These are phyloP conservation scores for Trichoderma semiorbis DNA, from an alignment of 2,329 filamentous ascomycete genomes.

Conservation along the genomic window DNA sequence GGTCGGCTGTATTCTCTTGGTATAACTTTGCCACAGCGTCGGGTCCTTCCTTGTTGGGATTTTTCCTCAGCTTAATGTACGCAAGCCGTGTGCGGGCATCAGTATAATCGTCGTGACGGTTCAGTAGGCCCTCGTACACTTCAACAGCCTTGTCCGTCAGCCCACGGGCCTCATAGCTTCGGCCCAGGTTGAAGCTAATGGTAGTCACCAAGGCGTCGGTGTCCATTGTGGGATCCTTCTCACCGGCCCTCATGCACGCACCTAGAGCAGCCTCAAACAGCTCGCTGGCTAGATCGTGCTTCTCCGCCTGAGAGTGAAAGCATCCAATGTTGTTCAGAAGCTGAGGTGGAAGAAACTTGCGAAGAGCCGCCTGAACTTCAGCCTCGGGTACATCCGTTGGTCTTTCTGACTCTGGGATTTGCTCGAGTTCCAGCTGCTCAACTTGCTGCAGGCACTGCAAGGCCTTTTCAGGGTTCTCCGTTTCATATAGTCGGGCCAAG, in stretches of 20 bases:
- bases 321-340: conserved; percentile 96
- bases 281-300: conserved; percentile 73
- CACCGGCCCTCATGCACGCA: conserved; percentile 77
- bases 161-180: conserved; percentile 85
- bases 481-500: conserved; percentile 85
- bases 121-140: conserved; percentile 81
- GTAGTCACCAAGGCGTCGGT: conserved; percentile 91
- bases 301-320: conserved; percentile 87
- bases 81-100: conserved; percentile 86
- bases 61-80: conserved; percentile 80
- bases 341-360: conserved; percentile 80
- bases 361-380: conserved; percentile 58
- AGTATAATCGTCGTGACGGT: conserved; percentile 85
- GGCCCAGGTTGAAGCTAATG: conserved; percentile 92
- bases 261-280: conserved; percentile 90
- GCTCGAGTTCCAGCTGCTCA: conserved; percentile 82
- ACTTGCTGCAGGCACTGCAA: conserved; percentile 89
- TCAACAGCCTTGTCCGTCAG: conserved; percentile 79
- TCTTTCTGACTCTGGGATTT: conserved; percentile 67
- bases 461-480: conserved; percentile 81
- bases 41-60: conserved; percentile 79
- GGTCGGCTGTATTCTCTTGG: conserved; percentile 75
- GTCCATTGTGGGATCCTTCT: conserved; percentile 72
- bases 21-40: conserved; percentile 83
- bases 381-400: conserved; percentile 57